Conservation (phyloP, 1,284 basidiomycete genomes). For the Gymnopus androsaceus region DNA sequence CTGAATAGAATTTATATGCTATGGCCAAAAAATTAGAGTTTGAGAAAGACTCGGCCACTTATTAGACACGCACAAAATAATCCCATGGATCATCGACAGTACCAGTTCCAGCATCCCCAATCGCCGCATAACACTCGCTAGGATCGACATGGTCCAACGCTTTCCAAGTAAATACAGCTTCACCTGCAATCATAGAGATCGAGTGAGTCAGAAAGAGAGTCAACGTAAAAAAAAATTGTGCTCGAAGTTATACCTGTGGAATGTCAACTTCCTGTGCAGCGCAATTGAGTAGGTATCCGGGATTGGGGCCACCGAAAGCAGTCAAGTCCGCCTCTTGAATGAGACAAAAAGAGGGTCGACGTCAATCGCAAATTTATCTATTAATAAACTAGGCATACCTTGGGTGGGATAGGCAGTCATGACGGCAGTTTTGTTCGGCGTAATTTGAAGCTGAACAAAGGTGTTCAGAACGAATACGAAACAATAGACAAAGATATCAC, state of each 20-base stretch:
- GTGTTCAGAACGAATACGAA: not conserved
- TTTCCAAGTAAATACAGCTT: conserved; percentile 16
- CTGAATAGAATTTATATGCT: conserved; percentile 18
- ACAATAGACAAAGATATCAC: not conserved
- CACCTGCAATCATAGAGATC: too few species aligned
- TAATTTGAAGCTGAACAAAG: not conserved
- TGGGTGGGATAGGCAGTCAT: conserved; percentile 9
- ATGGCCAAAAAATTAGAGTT: too few species aligned
- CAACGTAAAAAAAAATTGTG: too few species aligned
- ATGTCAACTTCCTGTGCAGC: conserved; percentile 13
- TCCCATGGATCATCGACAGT: conserved; percentile 15
- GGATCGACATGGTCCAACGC: conserved; percentile 15
- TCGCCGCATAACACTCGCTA: conserved; percentile 10
- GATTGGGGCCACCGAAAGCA: conserved; percentile 2
- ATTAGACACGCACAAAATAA: conserved; percentile 12
- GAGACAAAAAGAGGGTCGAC: too few species aligned
- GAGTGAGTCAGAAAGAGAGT: too few species aligned
- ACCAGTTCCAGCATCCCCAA: conserved; percentile 5
- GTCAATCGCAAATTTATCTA: too few species aligned
- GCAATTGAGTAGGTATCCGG: conserved; percentile 8
- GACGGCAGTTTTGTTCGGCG: conserved; percentile 11
- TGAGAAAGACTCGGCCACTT: not conserved
- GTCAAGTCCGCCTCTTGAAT: conserved; percentile 6
- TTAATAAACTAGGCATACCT: too few species aligned
- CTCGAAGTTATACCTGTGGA: conserved; percentile 4